Evolutionary conservation across 768 basidiomycete genomes (phyloP), one percentile per base, ranked within the genome.

Genomic region (Leccinum longicurvipes): DNA sequence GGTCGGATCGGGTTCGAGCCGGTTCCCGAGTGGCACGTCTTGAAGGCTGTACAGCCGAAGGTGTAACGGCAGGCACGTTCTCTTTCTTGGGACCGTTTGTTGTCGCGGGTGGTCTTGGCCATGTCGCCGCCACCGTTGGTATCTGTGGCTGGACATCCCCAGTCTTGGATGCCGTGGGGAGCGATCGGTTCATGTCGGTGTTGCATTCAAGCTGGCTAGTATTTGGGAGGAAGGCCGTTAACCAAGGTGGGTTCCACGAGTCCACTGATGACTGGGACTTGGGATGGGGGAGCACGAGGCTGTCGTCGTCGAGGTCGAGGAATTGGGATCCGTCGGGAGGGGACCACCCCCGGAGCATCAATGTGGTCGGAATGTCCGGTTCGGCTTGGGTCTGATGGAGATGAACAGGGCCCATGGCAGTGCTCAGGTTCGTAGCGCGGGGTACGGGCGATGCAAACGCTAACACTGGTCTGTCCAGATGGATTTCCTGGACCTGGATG

Each of bases 241-340:
- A 11, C 46, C 54, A 60, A 6, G 63, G 58, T 6, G 58, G 53
- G 24, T 29, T 42, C 52, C 51, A 54, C 15, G 25, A 10, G 42
- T 55, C 39, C 32, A 27, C 46, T 21, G 6, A 19, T 24, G 55
- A 14, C 19, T 44, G 42, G 42, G 23, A 44, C 21, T 12, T 23
- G 9, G 39, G 11, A n/a, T 63, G 54, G 12, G 59, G 51, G 25
- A 44, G 7, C 48, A 57, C 49, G n/a, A 70, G 44, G 3, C 34
- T 50, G 34, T 62, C 58, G 19, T 62, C 64, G 15, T 60, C 64
- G 25, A 70, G 56, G 24, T 70, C 70, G 25, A 70, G 49, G 23
- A 56, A 66, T 48, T 59, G 60, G 11, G 55, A 66, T 24, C 68
- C 68, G 7, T 56, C 51, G 15, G 68, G 64, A 49, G 68, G 68